Evolutionary conservation across 257 asterid species (phyloP), one percentile per base, ranked within the genome.

Genomic region (Asclepias syriaca): DNA sequence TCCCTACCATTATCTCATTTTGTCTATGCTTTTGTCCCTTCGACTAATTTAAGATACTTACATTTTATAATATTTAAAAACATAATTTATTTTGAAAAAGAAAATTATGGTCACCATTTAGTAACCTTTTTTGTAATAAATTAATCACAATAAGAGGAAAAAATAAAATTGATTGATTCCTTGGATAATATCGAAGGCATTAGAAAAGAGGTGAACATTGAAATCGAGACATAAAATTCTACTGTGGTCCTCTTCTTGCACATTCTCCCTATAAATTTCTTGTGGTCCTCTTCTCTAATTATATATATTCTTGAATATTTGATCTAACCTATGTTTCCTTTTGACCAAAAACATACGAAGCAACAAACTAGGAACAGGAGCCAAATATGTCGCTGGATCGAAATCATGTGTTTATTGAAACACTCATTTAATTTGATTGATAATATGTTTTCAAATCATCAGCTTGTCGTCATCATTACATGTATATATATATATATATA

Each of bases 1-100:
- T 85, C 87, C 85, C 80, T 74, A 65, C 65, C 78, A 69, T 82
- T 85, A 83, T 75, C 81, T 76, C 77, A 65, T 77, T 43, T 75
- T 84, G 87, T 84, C 88, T 78, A 80, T 67, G 80, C 65, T 61
- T 84, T 84, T 82, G 77, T 83, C 84, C 59, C 24, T 34, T 34
- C 39, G 39, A 34, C 39, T 34, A 34, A 34, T 34, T 34, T 34
- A 34, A 24, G 27, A 24, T 24, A 24, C 27, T 24, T 24, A 24
- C 27, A 24, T 24, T 24, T 24, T 24, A 24, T 24, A 24, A 24
- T 24, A 24, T 0, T 24, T 24, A 24, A 24, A 24, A 24, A 24
- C 27, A 24, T 24, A 24, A 24, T 24, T 24, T 24, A 24, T 24
- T 24, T 24, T 24, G 0, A 0, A 24, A 24, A 24, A n/a, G n/a